A percentile compares a stretch with the other conserved stretches of the same genome.
These are phyloP conservation scores for Fusarium papillatum DNA, from an alignment of 2,329 filamentous ascomycete species.

Conservation along the genomic window DNA sequence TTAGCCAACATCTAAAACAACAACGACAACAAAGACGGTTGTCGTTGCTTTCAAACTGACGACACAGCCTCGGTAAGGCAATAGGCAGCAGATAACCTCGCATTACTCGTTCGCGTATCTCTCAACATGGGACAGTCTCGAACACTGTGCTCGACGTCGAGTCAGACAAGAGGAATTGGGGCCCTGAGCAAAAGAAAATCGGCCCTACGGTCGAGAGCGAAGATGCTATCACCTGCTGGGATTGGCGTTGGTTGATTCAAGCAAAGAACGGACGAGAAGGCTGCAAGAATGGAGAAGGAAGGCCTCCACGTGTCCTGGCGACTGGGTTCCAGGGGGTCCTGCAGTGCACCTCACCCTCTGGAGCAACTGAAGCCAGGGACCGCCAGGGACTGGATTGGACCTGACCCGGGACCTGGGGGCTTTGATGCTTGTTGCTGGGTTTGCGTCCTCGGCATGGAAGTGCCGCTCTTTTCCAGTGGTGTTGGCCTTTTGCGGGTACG, in stretches of 20 bases:
- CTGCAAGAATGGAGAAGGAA: conserved; percentile 3
- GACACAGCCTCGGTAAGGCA: neutral
- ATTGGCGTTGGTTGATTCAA: conserved; percentile 19
- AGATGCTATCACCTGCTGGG: conserved; percentile 5
- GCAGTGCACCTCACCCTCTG: conserved; percentile 13
- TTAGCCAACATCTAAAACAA: neutral
- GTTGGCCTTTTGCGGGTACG: conserved; percentile 16
- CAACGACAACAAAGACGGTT: neutral
- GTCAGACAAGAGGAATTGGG: conserved; percentile 8
- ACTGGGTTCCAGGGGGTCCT: conserved; percentile 25
- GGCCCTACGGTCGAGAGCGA: conserved; percentile 2
- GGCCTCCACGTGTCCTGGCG: conserved; percentile 31
- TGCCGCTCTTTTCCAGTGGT: conserved; percentile 22
- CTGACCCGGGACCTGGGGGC: neutral
- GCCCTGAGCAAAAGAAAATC: conserved; percentile 5
- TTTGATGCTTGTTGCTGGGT: neutral
- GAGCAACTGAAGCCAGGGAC: conserved; percentile 5
- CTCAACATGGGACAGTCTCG: conserved; percentile 1
- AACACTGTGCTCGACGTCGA: conserved; percentile 13
- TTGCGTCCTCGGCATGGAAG: conserved; percentile 31
- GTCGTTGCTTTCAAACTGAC: conserved; percentile 7
- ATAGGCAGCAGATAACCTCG: neutral
- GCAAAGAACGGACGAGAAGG: conserved; percentile 16
- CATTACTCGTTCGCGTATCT: neutral
- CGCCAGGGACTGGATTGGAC: conserved; percentile 12